phyloP scores from a whole-genome alignment of 805 yeast species.

The Priceomyces fermenticarens region DNA sequence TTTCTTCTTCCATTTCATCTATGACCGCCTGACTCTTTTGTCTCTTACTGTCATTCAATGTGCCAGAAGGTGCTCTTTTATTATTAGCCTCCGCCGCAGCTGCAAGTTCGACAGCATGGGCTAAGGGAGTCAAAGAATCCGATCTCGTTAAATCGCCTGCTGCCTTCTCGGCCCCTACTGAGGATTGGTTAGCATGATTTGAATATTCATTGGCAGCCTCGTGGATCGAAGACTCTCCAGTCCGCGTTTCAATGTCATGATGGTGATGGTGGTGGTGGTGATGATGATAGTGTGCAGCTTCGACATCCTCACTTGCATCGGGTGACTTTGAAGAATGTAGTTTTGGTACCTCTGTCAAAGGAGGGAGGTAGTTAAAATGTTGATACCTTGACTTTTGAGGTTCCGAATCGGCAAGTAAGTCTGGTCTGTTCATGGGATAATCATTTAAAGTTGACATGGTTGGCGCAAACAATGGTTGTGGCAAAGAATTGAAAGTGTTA shows the following conservation, averaged over 20 bases:
- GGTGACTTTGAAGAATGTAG: constrained; percentile 56
- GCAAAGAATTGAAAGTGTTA: constrained; percentile 1
- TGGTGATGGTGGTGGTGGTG: constrained; percentile 27
- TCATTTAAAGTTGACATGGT: background rate
- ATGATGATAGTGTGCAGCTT: constrained; percentile 31
- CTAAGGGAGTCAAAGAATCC: constrained; percentile 33
- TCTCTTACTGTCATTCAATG: background rate
- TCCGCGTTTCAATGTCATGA: background rate
- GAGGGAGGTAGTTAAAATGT: constrained; percentile 74
- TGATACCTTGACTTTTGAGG: constrained; percentile 56
- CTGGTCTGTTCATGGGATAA: constrained; percentile 4
- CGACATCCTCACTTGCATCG: background rate
- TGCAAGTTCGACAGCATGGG: constrained; percentile 40
- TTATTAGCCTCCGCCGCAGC: constrained; percentile 26
- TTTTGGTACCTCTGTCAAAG: constrained; percentile 68
- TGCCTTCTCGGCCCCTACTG: constrained; percentile 1
- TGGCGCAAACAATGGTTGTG: constrained; percentile 1
- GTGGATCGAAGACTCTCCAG: constrained; percentile 1
- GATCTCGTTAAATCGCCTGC: constrained; percentile 7
- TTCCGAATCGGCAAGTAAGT: constrained; percentile 42
- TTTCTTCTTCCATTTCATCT: constrained; percentile 34
- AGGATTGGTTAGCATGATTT: background rate
- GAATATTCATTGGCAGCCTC: constrained; percentile 1
- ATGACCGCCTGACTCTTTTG: constrained; percentile 3
- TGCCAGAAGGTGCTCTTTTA: constrained; percentile 1